Evolutionary conservation across 345 rosid genomes (phyloP).

Genomic region (Clausena lansium): DNA sequence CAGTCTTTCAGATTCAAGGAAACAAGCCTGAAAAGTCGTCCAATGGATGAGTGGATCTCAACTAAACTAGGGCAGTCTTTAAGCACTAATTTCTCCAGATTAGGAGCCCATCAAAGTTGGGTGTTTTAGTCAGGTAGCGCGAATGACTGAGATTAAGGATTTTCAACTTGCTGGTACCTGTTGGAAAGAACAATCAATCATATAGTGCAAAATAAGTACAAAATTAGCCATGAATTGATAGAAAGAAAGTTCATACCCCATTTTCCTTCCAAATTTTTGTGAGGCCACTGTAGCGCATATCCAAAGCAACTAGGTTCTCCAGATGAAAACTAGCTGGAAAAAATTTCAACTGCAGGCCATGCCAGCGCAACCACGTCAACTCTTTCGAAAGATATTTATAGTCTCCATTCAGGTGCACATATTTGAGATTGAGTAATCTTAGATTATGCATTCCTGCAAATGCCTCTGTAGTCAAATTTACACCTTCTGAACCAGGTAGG

Average conservation of each 20-base stretch:
- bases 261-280: neutral
- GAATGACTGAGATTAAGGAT: neutral
- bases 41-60: neutral
- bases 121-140: neutral
- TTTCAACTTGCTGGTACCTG: neutral
- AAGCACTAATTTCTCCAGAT: constrained; percentile 10
- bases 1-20: neutral
- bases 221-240: neutral
- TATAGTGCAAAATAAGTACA: neutral
- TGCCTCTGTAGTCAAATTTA: neutral
- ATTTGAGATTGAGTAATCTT: neutral
- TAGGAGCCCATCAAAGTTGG: constrained; percentile 4
- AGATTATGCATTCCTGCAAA: neutral
- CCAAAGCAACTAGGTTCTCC: neutral
- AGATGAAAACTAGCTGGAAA: neutral
- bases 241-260: neutral
- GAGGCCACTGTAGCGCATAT: neutral
- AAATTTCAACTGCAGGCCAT: neutral
- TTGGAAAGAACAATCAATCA: neutral
- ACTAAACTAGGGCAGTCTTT: neutral
- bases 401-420: neutral
- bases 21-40: neutral
- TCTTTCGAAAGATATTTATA: neutral
- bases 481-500: neutral
- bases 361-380: neutral